phyloP scores from a whole-genome alignment of 2,329 filamentous ascomycete genomes.

The Biscogniauxia marginata region DNA sequence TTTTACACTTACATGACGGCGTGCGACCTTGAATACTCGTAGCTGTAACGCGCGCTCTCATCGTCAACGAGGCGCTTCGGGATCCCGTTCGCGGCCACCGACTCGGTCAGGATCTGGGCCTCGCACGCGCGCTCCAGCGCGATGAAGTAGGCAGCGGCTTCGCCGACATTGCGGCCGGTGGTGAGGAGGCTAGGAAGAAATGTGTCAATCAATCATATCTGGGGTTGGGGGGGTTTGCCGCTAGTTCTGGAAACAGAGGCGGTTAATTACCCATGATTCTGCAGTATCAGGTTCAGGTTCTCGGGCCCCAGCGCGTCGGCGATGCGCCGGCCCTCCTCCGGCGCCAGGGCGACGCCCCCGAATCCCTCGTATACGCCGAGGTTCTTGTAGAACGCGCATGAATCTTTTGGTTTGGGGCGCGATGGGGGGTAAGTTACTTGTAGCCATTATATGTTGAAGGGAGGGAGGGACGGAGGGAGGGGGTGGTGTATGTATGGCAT shows the following conservation, averaged over 20 bases:
- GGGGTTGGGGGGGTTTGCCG: too few relatives aligned
- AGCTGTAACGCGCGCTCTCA: too few relatives aligned
- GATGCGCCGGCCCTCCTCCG: slow-evolving; percentile 55
- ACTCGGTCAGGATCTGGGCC: slow-evolving; percentile 57
- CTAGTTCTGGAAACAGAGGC: too few relatives aligned
- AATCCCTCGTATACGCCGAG: slow-evolving; percentile 57
- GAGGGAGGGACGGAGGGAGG: too few relatives aligned
- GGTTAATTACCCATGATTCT: slow-evolving; percentile 64
- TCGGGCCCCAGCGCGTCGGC: slow-evolving; percentile 50
- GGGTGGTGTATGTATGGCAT: too few relatives aligned
- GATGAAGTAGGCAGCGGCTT: slow-evolving; percentile 59
- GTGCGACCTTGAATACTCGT: too few relatives aligned
- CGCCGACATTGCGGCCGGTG: slow-evolving; percentile 59
- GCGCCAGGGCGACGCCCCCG: slow-evolving; percentile 56
- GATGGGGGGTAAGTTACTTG: too few relatives aligned
- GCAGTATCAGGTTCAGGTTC: slow-evolving; percentile 51
- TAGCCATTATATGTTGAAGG: too few relatives aligned
- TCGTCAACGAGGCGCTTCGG: slow-evolving; percentile 14
- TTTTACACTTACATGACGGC: too few relatives aligned
- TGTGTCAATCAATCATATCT: too few relatives aligned
- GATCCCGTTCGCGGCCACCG: slow-evolving; percentile 35
- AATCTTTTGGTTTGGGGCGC: too few relatives aligned
- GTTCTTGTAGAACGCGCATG: slow-evolving; percentile 54
- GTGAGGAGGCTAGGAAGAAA: too few relatives aligned
- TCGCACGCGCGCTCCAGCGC: slow-evolving; percentile 58